A percentile compares a stretch with the other conserved stretches of the same genome.
These are phyloP conservation scores for Leonotis leonurus DNA, from an alignment of 257 asterid genomes.

Conservation along the genomic window DNA sequence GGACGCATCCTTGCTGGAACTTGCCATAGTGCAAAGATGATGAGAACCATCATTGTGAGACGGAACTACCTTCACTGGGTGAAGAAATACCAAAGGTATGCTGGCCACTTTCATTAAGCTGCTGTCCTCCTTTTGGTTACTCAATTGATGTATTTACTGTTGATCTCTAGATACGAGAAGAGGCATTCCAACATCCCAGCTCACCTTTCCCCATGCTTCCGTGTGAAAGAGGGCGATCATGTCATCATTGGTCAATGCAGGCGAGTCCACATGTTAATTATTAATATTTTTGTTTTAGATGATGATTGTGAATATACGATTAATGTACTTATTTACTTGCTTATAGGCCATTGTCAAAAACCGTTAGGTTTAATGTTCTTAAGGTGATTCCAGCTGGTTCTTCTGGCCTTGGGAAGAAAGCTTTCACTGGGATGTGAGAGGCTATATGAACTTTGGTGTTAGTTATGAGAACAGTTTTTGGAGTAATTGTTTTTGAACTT, in stretches of 20 bases:
- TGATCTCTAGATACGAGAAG: conserved; percentile 55
- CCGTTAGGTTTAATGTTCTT: conserved; percentile 74
- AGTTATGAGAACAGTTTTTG: neutral
- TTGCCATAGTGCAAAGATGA: conserved; percentile 90
- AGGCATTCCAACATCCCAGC: conserved; percentile 82
- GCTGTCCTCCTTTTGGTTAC: neutral
- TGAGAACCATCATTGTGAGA: conserved; percentile 64
- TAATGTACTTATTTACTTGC: neutral
- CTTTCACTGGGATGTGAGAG: conserved; percentile 61
- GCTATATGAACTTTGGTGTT: neutral
- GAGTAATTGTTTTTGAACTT: neutral
- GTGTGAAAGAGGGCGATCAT: conserved; percentile 79
- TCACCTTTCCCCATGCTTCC: conserved; percentile 81
- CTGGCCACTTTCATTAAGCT: neutral
- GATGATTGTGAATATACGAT: neutral
- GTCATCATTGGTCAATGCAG: conserved; percentile 89
- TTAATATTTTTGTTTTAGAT: neutral
- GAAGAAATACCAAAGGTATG: conserved; percentile 66
- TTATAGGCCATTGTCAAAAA: conserved; percentile 76
- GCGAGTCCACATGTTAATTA: conserved; percentile 12
- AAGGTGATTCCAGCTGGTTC: conserved; percentile 87
- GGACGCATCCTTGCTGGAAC: conserved; percentile 83
- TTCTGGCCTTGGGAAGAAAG: conserved; percentile 82
- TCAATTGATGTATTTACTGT: neutral
- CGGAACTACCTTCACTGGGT: conserved; percentile 73